These are phyloP conservation scores for Mortierella sp. DNA, from an alignment of 371 early-diverging fungal species.

Conservation along the genomic window DNA sequence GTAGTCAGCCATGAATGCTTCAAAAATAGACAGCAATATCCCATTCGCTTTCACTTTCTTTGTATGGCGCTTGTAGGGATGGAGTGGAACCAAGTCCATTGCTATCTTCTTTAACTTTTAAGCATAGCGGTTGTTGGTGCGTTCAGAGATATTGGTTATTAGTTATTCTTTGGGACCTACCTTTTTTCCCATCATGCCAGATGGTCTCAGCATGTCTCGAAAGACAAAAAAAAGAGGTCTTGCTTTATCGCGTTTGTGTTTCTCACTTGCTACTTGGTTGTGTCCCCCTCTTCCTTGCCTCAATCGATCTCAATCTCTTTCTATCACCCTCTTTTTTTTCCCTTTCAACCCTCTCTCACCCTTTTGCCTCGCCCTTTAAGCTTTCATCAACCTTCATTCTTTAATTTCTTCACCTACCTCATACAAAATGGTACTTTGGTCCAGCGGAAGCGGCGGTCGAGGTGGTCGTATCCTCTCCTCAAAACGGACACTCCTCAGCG, in stretches of 20 bases:
- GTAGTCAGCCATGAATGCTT: constrained; percentile 17
- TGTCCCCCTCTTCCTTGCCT: background rate
- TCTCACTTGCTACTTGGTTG: background rate
- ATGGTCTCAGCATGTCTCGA: background rate
- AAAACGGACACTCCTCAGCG: constrained; percentile 21
- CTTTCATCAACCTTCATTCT: background rate
- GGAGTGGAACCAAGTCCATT: background rate
- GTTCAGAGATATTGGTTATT: background rate
- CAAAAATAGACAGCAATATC: background rate
- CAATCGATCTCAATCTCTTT: background rate
- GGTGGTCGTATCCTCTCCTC: constrained; percentile 12
- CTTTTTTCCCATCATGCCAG: background rate
- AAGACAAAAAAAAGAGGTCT: background rate
- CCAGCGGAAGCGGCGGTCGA: constrained; percentile 1
- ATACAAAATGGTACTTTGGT: constrained; percentile 22
- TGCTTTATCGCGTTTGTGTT: background rate
- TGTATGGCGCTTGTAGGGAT: background rate
- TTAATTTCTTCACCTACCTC: background rate
- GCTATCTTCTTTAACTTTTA: background rate
- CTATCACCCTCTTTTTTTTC: background rate
- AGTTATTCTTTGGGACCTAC: too few relatives aligned
- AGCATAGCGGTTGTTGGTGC: background rate
- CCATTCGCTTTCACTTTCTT: background rate
- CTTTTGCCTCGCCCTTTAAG: background rate
- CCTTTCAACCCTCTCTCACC: background rate